Evolutionary conservation across 208 protist species (phyloP).

Genomic region (Leishmania aethiopica): DNA sequence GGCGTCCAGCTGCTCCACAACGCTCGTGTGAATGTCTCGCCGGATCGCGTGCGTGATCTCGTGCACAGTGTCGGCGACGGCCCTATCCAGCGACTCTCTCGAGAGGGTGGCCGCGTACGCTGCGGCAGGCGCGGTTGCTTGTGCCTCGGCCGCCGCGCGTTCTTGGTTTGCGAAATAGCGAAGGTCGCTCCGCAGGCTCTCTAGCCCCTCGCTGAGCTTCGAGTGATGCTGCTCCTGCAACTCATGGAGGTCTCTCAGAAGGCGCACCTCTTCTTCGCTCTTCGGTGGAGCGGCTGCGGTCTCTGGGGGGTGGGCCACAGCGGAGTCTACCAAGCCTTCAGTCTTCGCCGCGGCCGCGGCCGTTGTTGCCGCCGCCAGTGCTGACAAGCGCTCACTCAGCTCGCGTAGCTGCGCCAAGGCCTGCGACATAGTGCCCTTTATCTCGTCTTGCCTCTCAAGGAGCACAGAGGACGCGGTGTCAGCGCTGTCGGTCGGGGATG

Average conservation of each 20-base stretch:
- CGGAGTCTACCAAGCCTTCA: background rate
- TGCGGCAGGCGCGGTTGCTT: background rate
- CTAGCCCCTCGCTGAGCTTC: constrained; percentile 1
- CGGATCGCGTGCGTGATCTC: constrained; percentile 6
- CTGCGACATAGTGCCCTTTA: constrained; percentile 10
- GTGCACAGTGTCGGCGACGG: background rate
- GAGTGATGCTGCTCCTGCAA: constrained; percentile 19
- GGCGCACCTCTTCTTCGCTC: constrained; percentile 15
- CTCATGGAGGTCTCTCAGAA: constrained; percentile 16
- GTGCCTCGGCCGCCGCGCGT: background rate
- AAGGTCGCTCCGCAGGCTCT: constrained; percentile 12
- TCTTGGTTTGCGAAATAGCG: background rate
- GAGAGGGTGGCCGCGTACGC: background rate
- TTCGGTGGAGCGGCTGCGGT: background rate
- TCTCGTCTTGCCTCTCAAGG: constrained; percentile 1
- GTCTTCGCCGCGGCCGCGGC: background rate
- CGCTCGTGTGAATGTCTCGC: constrained; percentile 12
- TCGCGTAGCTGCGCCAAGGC: constrained; percentile 18
- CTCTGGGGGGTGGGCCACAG: background rate
- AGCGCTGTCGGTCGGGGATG: background rate
- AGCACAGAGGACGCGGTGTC: background rate
- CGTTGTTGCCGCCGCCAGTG: background rate
- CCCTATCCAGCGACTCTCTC: constrained; percentile 3
- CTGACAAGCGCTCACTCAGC: constrained; percentile 16
- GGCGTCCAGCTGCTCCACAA: constrained; percentile 26